Percentiles rank a stretch among this genome's conserved stretches.
phyloP scores from a whole-genome alignment of 805 yeast species.

The Yamadazyma scolyti region DNA sequence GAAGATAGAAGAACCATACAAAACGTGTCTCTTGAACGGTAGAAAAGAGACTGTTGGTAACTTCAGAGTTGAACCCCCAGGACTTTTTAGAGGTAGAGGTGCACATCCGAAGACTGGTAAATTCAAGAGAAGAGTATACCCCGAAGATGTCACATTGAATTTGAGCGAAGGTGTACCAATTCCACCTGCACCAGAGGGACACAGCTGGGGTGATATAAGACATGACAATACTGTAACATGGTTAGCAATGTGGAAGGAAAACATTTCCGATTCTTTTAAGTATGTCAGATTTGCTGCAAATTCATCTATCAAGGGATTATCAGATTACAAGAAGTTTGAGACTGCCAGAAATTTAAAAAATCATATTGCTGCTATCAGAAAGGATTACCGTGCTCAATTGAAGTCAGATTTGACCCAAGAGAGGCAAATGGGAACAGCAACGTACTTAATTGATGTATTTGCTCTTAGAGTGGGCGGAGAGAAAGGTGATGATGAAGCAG shows the following conservation, averaged over 20 bases:
- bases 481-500: constrained; percentile 96
- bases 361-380: constrained; percentile 69
- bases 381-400: constrained; percentile 66
- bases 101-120: constrained; percentile 96
- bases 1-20: constrained; percentile 72
- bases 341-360: constrained; percentile 82
- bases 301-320: constrained; percentile 86
- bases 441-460: constrained; percentile 85
- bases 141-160: constrained; percentile 87
- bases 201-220: constrained; percentile 82
- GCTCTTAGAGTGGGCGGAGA: constrained; percentile 99
- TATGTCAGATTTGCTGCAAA: constrained; percentile 90
- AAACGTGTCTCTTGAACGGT: constrained; percentile 78
- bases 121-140: constrained; percentile 76
- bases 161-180: constrained; percentile 66
- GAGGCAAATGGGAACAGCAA: constrained; percentile 91
- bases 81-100: constrained; percentile 93
- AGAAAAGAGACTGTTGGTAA: constrained; percentile 91
- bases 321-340: constrained; percentile 89
- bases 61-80: constrained; percentile 95
- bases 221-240: constrained; percentile 91
- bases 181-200: constrained; percentile 86
- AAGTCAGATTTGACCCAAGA: constrained; percentile 76
- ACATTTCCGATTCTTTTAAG: constrained; percentile 76
- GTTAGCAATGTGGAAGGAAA: constrained; percentile 97